These are phyloP conservation scores for Ceratobasidium papillatum DNA, from an alignment of 1,284 basidiomycete genomes.

Conservation along the genomic window DNA sequence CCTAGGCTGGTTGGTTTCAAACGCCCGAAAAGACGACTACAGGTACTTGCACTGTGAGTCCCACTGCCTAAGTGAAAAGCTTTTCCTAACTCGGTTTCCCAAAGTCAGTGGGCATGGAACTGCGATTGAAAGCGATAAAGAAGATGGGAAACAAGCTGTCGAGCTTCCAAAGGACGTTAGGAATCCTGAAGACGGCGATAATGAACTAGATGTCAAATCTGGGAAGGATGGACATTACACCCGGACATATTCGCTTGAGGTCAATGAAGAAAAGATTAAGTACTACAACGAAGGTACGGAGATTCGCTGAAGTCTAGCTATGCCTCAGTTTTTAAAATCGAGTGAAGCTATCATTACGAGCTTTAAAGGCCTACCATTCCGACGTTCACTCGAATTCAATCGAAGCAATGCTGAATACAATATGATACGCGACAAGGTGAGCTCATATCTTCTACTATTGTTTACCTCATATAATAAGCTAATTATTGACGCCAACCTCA, in stretches of 20 bases:
- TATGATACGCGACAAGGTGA: background rate
- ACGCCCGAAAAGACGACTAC: background rate
- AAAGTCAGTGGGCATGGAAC: background rate
- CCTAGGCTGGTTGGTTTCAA: background rate
- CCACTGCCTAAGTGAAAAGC: background rate
- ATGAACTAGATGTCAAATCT: background rate
- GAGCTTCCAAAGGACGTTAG: too few species aligned
- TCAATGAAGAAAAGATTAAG: background rate
- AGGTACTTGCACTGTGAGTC: background rate
- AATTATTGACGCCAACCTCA: too few species aligned
- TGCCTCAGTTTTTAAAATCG: background rate
- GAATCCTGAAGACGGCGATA: background rate
- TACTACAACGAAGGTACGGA: conserved; percentile 9
- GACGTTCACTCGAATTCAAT: background rate
- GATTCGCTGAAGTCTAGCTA: background rate
- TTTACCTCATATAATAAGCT: background rate
- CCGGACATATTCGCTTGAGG: background rate
- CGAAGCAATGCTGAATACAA: background rate
- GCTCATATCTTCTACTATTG: background rate
- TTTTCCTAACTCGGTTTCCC: background rate
- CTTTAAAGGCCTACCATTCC: background rate
- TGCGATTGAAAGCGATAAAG: background rate
- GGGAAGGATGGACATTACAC: background rate
- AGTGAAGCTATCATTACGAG: background rate
- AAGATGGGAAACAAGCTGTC: too few species aligned